phyloP scores from a whole-genome alignment of 192 early-diverging fungal genomes.

The Dissophora ornata region DNA sequence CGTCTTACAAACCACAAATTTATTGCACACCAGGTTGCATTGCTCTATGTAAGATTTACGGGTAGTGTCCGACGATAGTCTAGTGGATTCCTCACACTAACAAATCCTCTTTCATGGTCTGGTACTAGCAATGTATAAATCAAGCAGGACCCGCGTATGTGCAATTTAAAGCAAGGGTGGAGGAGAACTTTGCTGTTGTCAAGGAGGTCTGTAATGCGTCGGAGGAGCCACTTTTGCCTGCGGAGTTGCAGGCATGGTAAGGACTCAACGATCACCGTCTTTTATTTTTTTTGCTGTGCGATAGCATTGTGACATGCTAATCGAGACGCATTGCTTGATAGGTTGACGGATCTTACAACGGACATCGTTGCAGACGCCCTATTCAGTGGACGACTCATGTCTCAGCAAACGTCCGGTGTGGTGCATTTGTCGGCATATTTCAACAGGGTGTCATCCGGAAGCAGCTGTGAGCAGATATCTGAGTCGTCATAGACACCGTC shows the following conservation, averaged over 20 bases:
- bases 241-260: conserved; percentile 51
- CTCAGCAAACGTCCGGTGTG: conserved; percentile 32
- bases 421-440: conserved; percentile 33
- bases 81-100: no score
- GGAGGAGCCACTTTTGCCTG: conserved; percentile 32
- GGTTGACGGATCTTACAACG: conserved; percentile 50
- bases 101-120: no score
- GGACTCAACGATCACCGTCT: neutral
- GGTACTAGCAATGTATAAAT: conserved; percentile 58
- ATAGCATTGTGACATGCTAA: neutral
- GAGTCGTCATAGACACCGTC: neutral
- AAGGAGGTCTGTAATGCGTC: conserved; percentile 49
- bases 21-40: conserved; percentile 63
- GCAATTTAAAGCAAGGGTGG: conserved; percentile 54
- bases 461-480: neutral
- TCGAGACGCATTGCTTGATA: neutral
- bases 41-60: conserved; percentile 56
- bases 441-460: conserved; percentile 18
- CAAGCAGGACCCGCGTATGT: conserved; percentile 46
- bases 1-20: conserved; percentile 62
- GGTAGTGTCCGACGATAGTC: neutral
- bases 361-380: conserved; percentile 57
- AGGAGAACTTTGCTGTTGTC: conserved; percentile 49
- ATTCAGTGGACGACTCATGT: conserved; percentile 47
- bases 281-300: neutral